Evolutionary conservation across 176 grass and related monocot genomes (phyloP).

Genomic region (Bolboschoenus planiculmis): DNA sequence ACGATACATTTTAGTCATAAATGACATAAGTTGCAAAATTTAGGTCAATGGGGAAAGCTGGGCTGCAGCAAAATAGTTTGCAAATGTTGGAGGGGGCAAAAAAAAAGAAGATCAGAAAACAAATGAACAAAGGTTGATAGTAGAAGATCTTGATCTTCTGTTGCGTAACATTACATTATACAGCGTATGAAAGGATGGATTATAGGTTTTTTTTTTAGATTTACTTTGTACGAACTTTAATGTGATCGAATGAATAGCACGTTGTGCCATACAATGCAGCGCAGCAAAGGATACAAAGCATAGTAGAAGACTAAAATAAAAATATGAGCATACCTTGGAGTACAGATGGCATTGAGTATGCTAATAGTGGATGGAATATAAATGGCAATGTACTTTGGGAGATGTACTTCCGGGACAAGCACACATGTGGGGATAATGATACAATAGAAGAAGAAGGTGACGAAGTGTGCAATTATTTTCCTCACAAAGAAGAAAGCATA

Average conservation of each 20-base stretch:
- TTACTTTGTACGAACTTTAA: no score
- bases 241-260: no score
- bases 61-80: not conserved
- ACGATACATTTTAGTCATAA: not conserved
- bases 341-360: conserved; percentile 69
- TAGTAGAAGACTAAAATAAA: no score
- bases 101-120: not conserved
- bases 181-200: no score
- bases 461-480: conserved; percentile 79
- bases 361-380: conserved; percentile 67
- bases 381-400: conserved; percentile 68
- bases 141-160: no score
- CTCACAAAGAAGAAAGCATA: conserved; percentile 86
- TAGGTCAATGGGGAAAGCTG: not conserved
- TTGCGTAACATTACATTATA: no score
- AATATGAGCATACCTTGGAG: conserved; percentile 34
- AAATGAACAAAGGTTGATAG: not conserved
- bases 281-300: no score
- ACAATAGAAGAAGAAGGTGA: conserved; percentile 85
- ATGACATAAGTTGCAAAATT: not conserved
- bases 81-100: not conserved
- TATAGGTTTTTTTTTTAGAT: no score
- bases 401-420: conserved; percentile 47
- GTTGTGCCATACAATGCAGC: no score
- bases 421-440: conserved; percentile 67